phyloP scores from a whole-genome alignment of 2,329 filamentous ascomycete genomes.

The Colletotrichum sp. region DNA sequence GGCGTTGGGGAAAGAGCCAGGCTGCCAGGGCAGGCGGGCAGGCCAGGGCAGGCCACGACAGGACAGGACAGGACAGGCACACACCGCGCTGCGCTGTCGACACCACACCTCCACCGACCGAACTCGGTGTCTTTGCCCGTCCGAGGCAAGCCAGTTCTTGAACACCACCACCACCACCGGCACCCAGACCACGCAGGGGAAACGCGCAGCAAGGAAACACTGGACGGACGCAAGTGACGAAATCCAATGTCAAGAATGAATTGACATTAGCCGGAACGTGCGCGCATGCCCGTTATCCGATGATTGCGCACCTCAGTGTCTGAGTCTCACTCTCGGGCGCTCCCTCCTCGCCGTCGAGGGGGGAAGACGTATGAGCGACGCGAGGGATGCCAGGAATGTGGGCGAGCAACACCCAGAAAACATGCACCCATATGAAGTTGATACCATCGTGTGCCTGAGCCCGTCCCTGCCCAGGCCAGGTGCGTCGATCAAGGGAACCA shows the following conservation, averaged over 20 bases:
- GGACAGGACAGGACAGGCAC: not conserved
- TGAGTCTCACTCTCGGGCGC: not conserved
- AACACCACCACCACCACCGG: not conserved
- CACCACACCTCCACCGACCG: conserved; percentile 7
- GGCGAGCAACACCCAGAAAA: not conserved
- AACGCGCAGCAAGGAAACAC: not conserved
- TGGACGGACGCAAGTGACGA: not conserved
- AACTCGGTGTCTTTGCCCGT: conserved; percentile 1
- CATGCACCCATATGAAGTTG: not conserved
- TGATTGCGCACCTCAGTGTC: not conserved
- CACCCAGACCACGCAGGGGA: not conserved
- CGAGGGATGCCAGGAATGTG: conserved; percentile 15
- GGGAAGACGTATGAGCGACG: not conserved
- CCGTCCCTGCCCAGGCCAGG: not conserved
- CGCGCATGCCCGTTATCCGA: not conserved
- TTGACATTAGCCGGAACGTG: not conserved
- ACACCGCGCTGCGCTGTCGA: not conserved
- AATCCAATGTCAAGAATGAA: not conserved
- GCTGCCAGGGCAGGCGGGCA: not conserved
- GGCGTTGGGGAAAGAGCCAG: not conserved
- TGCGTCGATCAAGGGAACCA: conserved; percentile 10
- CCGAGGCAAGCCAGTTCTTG: not conserved
- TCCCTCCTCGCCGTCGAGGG: not conserved
- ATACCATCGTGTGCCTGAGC: not conserved
- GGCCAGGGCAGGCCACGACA: not conserved